Evolutionary conservation across 1,284 basidiomycete genomes (phyloP), one percentile per base, ranked within the genome.

Genomic region (Moesziomyces sp.): DNA sequence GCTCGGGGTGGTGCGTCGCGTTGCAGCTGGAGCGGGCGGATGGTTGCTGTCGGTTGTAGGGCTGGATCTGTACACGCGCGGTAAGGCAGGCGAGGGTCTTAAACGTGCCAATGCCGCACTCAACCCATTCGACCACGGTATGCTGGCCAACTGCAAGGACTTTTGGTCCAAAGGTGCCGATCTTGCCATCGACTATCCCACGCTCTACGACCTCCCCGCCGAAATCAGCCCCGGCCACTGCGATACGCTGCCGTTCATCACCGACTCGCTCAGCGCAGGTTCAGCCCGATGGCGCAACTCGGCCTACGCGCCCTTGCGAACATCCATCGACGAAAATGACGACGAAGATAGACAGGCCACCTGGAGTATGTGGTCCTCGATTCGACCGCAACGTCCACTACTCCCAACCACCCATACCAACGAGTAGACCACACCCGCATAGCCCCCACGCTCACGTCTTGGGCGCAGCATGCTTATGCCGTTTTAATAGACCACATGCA

Each of bases 71-170:
- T 98, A 97, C 86, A 97, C 95, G 18, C 90, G 91, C 61, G 94
- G 93, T 28, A 91, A 91, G 75, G 94, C 92, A 0, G 91, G 91
- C 3, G 90, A 92, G 75, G 94, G 94, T 10, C 89, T 98, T 62
- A 85, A 85, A 51, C 80, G 85, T 75, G 86, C 89, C 18, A 61
- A 18, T n/a, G 89, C 88, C 68, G 91, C 90, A 21, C 87, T 88
- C 53, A 99, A 99, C 85, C 97, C 97, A 43, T 99, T 99, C 85
- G 93, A 97, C 85, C 81, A 92, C 24, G 96, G 96, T 3, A 52
- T 92, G 14, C 83, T 91, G 16, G 87, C 88, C 76, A 99, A 99
- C 85, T 99, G 97, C 85, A 57, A 69, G 46, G 96, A 99, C 85
- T 99, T 99, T 84, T 99, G 96, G 96, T 90, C 90, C 47, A 89